Conservation (phyloP, 2,329 filamentous ascomycete genomes). For the Sporothrix luriei region DNA sequence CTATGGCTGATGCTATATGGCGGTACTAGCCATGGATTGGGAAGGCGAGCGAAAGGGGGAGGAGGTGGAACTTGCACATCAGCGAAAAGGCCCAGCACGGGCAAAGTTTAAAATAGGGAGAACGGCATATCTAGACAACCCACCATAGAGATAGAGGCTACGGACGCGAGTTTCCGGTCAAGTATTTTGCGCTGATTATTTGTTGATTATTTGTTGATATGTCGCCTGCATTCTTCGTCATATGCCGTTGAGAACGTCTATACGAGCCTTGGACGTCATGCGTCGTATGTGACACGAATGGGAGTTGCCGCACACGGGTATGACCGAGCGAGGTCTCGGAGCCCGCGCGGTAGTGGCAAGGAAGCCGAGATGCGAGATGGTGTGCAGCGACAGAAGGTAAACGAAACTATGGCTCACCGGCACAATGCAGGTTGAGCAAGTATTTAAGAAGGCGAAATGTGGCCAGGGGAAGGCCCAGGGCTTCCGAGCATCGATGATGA, state of each 20-base stretch:
- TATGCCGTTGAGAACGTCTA: neutral
- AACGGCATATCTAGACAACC: neutral
- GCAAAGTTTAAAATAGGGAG: neutral
- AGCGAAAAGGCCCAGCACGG: neutral
- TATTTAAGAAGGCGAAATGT: too few relatives aligned
- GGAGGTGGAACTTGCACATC: neutral
- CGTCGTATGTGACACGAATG: neutral
- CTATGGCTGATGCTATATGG: slow-evolving; percentile 93
- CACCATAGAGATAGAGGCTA: slow-evolving; percentile 9
- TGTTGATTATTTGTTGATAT: neutral
- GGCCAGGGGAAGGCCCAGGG: neutral
- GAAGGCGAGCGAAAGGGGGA: neutral
- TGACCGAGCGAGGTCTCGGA: neutral
- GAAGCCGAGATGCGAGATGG: neutral
- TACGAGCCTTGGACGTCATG: neutral
- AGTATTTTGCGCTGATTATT: slow-evolving; percentile 4
- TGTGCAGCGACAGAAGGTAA: neutral
- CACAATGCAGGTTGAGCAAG: neutral
- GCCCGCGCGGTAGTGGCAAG: neutral
- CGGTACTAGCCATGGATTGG: slow-evolving; percentile 46
- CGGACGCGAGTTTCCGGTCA: neutral
- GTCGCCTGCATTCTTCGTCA: neutral
- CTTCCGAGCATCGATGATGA: neutral
- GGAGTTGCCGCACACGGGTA: neutral
- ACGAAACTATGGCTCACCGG: neutral